Conservation (phyloP, 1,139 yeast species). For the Yamadazyma jaroonii region DNA sequence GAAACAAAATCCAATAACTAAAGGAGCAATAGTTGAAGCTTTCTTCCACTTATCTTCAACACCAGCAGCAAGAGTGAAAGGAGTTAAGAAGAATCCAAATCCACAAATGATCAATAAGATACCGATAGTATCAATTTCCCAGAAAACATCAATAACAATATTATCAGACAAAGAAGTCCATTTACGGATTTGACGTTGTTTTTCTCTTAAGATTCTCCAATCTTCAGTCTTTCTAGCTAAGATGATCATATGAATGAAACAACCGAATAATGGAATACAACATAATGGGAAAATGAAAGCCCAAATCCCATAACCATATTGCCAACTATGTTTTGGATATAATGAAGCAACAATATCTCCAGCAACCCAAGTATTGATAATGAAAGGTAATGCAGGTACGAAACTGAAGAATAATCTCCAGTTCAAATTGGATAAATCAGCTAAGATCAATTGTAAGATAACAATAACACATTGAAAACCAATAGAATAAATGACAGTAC, state of each 20-base stretch:
- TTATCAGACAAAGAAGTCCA: constrained; percentile 17
- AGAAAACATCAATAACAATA: constrained; percentile 25
- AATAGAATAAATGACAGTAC: constrained; percentile 65
- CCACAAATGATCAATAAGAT: constrained; percentile 46
- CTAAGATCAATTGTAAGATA: constrained; percentile 53
- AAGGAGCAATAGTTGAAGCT: constrained; percentile 56
- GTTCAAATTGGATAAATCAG: constrained; percentile 65
- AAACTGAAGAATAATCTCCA: constrained; percentile 68
- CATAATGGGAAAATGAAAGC: constrained; percentile 70
- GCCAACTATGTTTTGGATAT: constrained; percentile 46
- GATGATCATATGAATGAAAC: constrained; percentile 54
- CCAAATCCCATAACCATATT: constrained; percentile 78
- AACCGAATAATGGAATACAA: constrained; percentile 53
- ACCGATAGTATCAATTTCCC: constrained; percentile 59
- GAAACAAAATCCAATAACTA: constrained; percentile 58
- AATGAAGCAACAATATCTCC: constrained; percentile 50
- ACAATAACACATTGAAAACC: constrained; percentile 68
- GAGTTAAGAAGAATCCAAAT: constrained; percentile 57
- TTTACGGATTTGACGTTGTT: constrained; percentile 19
- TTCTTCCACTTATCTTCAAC: constrained; percentile 45
- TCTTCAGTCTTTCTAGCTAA: constrained; percentile 53
- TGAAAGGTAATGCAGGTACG: constrained; percentile 66
- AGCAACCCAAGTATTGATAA: constrained; percentile 74
- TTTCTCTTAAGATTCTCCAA: constrained; percentile 26
- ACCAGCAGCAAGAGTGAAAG: constrained; percentile 59